A percentile compares a stretch with the other conserved stretches of the same genome.
These are phyloP conservation scores for Tricholoma saponaceum DNA, from an alignment of 768 basidiomycete genomes.

Conservation along the genomic window DNA sequence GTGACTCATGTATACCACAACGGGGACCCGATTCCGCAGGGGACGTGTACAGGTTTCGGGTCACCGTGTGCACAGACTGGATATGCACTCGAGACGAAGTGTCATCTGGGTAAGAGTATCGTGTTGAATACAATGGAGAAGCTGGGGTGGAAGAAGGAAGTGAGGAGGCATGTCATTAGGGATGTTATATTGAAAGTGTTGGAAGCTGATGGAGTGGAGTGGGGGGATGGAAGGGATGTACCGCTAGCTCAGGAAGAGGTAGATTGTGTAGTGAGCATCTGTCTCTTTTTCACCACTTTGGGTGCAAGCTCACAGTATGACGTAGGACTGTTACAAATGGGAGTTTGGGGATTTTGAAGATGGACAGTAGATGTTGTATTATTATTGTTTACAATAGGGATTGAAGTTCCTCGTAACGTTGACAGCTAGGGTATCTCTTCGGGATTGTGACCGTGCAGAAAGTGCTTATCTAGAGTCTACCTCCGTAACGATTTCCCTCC, in stretches of 20 bases:
- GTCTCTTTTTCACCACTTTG: neutral
- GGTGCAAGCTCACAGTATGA: neutral
- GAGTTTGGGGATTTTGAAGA: constrained; percentile 50
- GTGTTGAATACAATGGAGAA: constrained; percentile 84
- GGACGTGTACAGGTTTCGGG: constrained; percentile 68
- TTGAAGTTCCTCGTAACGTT: no score
- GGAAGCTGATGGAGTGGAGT: constrained; percentile 44
- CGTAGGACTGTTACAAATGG: constrained; percentile 77
- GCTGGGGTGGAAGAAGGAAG: constrained; percentile 77
- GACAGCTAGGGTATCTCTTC: no score
- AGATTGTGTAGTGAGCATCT: constrained; percentile 53
- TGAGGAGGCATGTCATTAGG: constrained; percentile 71
- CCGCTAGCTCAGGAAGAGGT: constrained; percentile 57
- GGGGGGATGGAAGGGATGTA: constrained; percentile 47
- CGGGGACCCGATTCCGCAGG: constrained; percentile 90
- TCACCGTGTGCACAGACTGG: constrained; percentile 82
- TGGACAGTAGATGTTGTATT: neutral
- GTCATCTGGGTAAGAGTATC: constrained; percentile 87
- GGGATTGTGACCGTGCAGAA: no score
- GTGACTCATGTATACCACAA: constrained; percentile 86
- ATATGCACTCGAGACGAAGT: constrained; percentile 82
- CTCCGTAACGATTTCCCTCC: constrained; percentile 52
- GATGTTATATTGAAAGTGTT: constrained; percentile 65
- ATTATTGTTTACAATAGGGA: neutral
- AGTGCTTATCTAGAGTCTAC: neutral